Base-by-base conservation (phyloP, 73 alveolate genomes). In the Uronychia binucleata region DNA sequence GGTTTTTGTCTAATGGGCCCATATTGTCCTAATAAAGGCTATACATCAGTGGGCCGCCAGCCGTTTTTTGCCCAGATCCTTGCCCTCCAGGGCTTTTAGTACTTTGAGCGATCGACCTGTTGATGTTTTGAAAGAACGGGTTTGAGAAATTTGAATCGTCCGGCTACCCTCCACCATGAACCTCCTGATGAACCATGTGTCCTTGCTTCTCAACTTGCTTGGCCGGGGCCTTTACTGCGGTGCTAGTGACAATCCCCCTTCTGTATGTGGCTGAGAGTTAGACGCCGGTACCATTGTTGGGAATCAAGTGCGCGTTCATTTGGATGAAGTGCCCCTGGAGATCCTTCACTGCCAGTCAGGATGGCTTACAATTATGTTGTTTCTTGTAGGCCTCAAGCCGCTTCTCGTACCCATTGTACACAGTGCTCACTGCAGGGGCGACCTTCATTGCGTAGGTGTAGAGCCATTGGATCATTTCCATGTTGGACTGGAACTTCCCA, bases 401-500 rank as follows among this genome's bases (percentile, higher is more conserved):
- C 35, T 81, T 83, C 34, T 81, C 91, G 59, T 84, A 92, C 0
- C 95, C 97, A 59, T 78, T 87, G 83, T 92, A 92, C 27, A 35
- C 67, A 46, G 46, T 33, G 25, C 86, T 86, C 46, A 83, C 85
- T 30, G 77, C 34, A 19, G 91, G 88, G 28, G 81, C 78, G 5
- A 26, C 31, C 75, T 84, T 80, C 75, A 78, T 67, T 11, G 91
- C 58, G 76, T 92, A 88, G 33, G 82, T 86, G 75, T 82, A 89
- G 8, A 92, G 83, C 95, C 95, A 89, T 78, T 92, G 88, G 25
- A 88, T 57, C 58, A 88, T 86, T 30, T 92, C 97, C 93, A 92
- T 89, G 83, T 89, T 89, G 33, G 34, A 87, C 59, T 86, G 88
- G 78, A 92, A 92, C 85, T 92, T 92, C n/a, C 97, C 94, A 76